Evolutionary conservation across 2,329 filamentous ascomycete genomes (phyloP).

Genomic region (Leptosphaerulina australis): DNA sequence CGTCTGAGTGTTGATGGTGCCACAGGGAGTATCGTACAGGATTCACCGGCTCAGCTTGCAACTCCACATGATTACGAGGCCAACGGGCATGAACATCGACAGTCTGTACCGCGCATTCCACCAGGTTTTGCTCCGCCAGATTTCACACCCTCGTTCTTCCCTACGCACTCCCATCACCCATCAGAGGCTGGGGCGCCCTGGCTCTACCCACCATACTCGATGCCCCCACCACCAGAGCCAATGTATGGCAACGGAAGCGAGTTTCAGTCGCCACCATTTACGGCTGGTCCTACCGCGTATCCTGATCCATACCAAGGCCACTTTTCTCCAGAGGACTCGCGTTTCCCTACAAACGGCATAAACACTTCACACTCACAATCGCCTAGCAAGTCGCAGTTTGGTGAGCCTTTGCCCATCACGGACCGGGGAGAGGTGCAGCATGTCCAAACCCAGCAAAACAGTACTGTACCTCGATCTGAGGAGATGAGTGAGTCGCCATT

Average conservation of each 20-base stretch:
- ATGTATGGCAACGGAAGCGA: conserved; percentile 34
- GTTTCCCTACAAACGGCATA: conserved; percentile 33
- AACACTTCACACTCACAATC: conserved; percentile 43
- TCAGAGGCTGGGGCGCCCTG: conserved; percentile 43
- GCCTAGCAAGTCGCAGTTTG: conserved; percentile 40
- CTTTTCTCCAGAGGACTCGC: conserved; percentile 26
- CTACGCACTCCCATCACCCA: conserved; percentile 44
- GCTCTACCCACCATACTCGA: conserved; percentile 39
- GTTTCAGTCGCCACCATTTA: conserved; percentile 28
- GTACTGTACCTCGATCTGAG: conserved; percentile 16
- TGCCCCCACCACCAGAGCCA: conserved; percentile 35
- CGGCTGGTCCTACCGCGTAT: conserved; percentile 25
- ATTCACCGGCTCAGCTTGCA: conserved; percentile 47
- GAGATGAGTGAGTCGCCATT: conserved; percentile 36
- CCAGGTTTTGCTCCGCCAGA: conserved; percentile 42
- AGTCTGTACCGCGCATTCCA: conserved; percentile 35
- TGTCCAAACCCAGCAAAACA: conserved; percentile 29
- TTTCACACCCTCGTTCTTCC: conserved; percentile 39
- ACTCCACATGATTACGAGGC: conserved; percentile 27
- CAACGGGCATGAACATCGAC: conserved; percentile 26
- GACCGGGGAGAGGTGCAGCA: conserved; percentile 32
- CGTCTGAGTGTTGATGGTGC: conserved; percentile 43
- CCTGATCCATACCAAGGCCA: conserved; percentile 27
- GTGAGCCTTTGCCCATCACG: conserved; percentile 27
- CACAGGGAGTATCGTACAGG: conserved; percentile 49